These are phyloP conservation scores for Vanrija pseudolonga DNA, from an alignment of 1,284 basidiomycete species.

Conservation along the genomic window DNA sequence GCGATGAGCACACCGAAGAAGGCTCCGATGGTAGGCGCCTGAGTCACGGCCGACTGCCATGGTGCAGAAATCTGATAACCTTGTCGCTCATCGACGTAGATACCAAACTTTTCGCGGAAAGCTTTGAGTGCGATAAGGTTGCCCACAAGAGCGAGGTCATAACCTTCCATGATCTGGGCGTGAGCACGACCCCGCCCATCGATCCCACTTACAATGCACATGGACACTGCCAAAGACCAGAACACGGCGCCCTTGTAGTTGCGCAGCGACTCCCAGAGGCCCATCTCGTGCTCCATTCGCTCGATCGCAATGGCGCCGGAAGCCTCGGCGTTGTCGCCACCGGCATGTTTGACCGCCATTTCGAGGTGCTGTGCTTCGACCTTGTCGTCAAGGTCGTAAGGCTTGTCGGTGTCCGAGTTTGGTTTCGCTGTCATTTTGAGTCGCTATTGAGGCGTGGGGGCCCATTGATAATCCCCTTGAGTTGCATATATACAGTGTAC, in stretches of 20 bases:
- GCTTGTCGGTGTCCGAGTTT: no score
- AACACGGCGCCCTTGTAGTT: background rate
- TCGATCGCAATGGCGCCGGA: constrained; percentile 16
- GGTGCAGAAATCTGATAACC: constrained; percentile 22
- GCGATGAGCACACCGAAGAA: constrained; percentile 34
- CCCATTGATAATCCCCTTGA: no score
- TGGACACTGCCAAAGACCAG: background rate
- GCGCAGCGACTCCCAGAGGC: constrained; percentile 7
- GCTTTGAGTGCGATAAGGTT: constrained; percentile 30
- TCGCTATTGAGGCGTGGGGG: no score
- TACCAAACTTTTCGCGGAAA: constrained; percentile 22
- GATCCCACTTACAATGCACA: constrained; percentile 14
- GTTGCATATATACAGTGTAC: no score
- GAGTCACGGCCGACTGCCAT: constrained; percentile 35
- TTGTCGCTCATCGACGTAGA: constrained; percentile 3
- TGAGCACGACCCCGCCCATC: no score
- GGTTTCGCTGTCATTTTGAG: no score
- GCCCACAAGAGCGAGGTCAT: constrained; percentile 19
- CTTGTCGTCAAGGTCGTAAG: no score
- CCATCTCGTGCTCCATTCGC: constrained; percentile 7
- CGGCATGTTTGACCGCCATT: no score
- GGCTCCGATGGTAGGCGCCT: constrained; percentile 32
- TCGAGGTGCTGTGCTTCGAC: no score
- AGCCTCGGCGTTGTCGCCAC: no score
- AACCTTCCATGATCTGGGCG: no score